These are phyloP conservation scores for Trebouxiophyceae sp. DNA, from an alignment of 163 green algal species.

Conservation along the genomic window DNA sequence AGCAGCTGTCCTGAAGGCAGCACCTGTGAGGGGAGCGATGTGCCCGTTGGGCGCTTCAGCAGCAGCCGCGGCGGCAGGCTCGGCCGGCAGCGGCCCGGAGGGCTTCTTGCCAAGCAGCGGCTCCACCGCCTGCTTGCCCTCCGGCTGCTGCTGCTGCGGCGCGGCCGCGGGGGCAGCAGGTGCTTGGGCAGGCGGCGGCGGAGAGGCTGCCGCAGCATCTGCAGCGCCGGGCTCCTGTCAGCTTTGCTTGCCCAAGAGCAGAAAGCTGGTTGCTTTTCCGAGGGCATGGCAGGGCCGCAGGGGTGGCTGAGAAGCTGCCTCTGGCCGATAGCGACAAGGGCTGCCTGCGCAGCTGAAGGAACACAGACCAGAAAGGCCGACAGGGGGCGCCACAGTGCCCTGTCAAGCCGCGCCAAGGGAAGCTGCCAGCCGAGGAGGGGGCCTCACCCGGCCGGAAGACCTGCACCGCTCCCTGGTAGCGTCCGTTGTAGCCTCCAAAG, in stretches of 20 bases:
- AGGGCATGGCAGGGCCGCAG: background rate
- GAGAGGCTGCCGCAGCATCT: background rate
- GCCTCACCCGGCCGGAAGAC: slow-evolving; percentile 31
- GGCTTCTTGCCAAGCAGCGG: too few relatives aligned
- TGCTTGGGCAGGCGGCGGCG: background rate
- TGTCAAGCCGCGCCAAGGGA: background rate
- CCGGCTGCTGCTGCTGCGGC: too few relatives aligned
- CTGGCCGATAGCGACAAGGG: background rate
- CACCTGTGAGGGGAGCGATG: too few relatives aligned
- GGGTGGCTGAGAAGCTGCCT: background rate
- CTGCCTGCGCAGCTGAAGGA: background rate
- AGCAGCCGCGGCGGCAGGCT: too few relatives aligned
- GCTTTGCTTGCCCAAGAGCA: background rate
- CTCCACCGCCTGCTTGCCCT: too few relatives aligned
- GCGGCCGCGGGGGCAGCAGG: too few relatives aligned
- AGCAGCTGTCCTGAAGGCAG: too few relatives aligned
- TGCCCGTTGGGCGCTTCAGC: too few relatives aligned
- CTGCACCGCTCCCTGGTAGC: slow-evolving; percentile 66
- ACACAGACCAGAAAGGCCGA: background rate
- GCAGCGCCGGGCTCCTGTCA: background rate
- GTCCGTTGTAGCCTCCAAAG: slow-evolving; percentile 88
- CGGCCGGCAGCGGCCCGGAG: too few relatives aligned
- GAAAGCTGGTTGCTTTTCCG: background rate
- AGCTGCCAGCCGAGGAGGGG: background rate
- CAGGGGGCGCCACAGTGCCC: background rate